These are phyloP conservation scores for Colletotrichum destructivum DNA, from an alignment of 2,329 filamentous ascomycete genomes.

Conservation along the genomic window DNA sequence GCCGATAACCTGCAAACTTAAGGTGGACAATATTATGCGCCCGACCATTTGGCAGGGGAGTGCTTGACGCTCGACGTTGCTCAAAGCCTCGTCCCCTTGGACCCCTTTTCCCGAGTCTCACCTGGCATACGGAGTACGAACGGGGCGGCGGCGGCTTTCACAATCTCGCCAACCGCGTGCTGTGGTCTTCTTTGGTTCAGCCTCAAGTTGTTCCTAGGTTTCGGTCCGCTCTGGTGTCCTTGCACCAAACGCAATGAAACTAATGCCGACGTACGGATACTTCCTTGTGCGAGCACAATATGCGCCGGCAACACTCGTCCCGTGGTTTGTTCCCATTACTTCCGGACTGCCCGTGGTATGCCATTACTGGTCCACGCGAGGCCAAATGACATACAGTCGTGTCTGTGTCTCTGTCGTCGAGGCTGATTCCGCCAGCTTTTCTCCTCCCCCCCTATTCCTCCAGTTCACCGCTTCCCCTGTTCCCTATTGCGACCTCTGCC, in stretches of 20 bases:
- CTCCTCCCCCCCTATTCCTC: not conserved
- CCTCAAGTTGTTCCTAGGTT: slow-evolving; percentile 19
- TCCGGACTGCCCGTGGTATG: not conserved
- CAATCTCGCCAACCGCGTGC: slow-evolving; percentile 1
- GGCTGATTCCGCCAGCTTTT: not conserved
- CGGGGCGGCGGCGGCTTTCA: slow-evolving; percentile 7
- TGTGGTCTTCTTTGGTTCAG: slow-evolving; percentile 18
- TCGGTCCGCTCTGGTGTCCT: slow-evolving; percentile 1
- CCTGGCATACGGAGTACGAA: slow-evolving; percentile 1
- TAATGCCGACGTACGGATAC: not conserved
- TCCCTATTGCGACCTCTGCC: slow-evolving; percentile 4
- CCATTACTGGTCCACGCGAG: not conserved
- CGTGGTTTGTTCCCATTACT: not conserved
- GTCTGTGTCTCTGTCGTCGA: slow-evolving; percentile 3
- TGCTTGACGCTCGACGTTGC: not conserved
- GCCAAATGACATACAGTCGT: not conserved
- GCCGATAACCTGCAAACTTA: not conserved
- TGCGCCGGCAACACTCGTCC: not conserved
- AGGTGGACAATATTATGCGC: not conserved
- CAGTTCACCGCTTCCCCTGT: not conserved
- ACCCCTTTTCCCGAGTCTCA: slow-evolving; percentile 21
- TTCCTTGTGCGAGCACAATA: not conserved
- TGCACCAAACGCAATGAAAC: slow-evolving; percentile 5
- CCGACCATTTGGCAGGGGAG: not conserved
- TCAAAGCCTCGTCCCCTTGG: slow-evolving; percentile 8